phyloP scores from a whole-genome alignment of 805 yeast species.

The Debaryomyces prosopidis region DNA sequence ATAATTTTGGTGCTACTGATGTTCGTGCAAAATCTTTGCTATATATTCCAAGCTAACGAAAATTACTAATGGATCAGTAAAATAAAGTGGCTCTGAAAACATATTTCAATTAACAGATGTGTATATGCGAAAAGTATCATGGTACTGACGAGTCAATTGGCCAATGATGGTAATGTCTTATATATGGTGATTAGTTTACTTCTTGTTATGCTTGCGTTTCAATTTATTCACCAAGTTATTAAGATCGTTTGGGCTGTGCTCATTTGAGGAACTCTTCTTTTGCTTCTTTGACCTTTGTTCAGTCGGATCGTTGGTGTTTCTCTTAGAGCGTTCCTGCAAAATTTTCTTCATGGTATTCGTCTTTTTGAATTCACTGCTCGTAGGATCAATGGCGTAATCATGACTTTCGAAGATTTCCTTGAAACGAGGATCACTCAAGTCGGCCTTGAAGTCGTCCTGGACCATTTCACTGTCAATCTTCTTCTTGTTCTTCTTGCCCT shows the following conservation, averaged over 20 bases:
- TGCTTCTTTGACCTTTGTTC: conserved; percentile 12
- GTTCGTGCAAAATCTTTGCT: neutral
- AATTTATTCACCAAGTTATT: conserved; percentile 50
- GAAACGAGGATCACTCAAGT: conserved; percentile 83
- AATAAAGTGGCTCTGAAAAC: too few relatives aligned
- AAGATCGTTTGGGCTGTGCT: conserved; percentile 12
- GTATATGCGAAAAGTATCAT: too few relatives aligned
- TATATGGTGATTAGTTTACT: conserved; percentile 2
- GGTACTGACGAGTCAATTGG: too few relatives aligned
- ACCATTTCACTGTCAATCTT: conserved; percentile 50
- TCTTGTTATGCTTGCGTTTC: conserved; percentile 39
- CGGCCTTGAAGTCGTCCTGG: conserved; percentile 59
- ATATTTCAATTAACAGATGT: too few relatives aligned
- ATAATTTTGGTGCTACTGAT: too few relatives aligned
- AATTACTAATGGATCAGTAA: too few relatives aligned
- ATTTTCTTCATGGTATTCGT: conserved; percentile 85
- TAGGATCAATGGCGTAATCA: conserved; percentile 92
- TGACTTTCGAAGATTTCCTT: conserved; percentile 85
- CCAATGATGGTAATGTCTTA: too few relatives aligned
- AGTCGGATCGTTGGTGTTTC: conserved; percentile 21
- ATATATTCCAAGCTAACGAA: too few relatives aligned
- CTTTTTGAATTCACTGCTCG: conserved; percentile 84
- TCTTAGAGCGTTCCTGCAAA: conserved; percentile 69
- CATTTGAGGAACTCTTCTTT: conserved; percentile 3
- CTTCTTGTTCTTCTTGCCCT: conserved; percentile 47